A percentile compares a stretch with the other conserved stretches of the same genome.
Conservation (phyloP, 176 grass and related monocot species). For the Pontederia paniculata region DNA sequence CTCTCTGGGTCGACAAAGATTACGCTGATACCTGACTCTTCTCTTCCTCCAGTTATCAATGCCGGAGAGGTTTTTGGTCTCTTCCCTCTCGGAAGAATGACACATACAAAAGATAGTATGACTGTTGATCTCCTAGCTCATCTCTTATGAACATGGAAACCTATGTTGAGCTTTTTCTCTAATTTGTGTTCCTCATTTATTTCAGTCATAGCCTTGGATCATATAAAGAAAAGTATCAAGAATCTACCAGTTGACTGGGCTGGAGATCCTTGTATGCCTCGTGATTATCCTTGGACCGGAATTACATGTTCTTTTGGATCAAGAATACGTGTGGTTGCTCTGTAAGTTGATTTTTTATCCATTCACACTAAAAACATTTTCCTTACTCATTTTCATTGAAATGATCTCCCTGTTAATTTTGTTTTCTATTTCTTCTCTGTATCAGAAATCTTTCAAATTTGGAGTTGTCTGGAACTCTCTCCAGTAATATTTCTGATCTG, state of each 20-base stretch:
- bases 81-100: slow-evolving; percentile 59
- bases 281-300: slow-evolving; percentile 73
- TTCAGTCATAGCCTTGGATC: slow-evolving; percentile 48
- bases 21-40: slow-evolving; percentile 37
- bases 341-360: slow-evolving; percentile 45
- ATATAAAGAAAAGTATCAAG: slow-evolving; percentile 41
- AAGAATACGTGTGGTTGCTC: slow-evolving; percentile 53
- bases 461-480: slow-evolving; percentile 54
- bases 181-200: slow-evolving; percentile 13
- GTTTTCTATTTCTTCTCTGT: not conserved
- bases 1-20: slow-evolving; percentile 68
- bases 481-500: slow-evolving; percentile 48
- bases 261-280: slow-evolving; percentile 91
- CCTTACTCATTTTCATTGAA: slow-evolving; percentile 8
- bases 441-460: slow-evolving; percentile 69
- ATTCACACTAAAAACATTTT: not conserved
- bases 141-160: not conserved
- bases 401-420: not conserved
- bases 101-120: slow-evolving; percentile 58
- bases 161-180: not conserved
- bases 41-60: slow-evolving; percentile 68
- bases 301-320: slow-evolving; percentile 49
- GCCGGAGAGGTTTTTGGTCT: slow-evolving; percentile 87
- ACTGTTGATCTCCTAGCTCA: slow-evolving; percentile 1
- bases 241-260: slow-evolving; percentile 74